Percentiles rank a stretch among this genome's conserved stretches.
These are phyloP conservation scores for Mycosphaerella sp. DNA, from an alignment of 2,329 filamentous ascomycete genomes.

Conservation along the genomic window DNA sequence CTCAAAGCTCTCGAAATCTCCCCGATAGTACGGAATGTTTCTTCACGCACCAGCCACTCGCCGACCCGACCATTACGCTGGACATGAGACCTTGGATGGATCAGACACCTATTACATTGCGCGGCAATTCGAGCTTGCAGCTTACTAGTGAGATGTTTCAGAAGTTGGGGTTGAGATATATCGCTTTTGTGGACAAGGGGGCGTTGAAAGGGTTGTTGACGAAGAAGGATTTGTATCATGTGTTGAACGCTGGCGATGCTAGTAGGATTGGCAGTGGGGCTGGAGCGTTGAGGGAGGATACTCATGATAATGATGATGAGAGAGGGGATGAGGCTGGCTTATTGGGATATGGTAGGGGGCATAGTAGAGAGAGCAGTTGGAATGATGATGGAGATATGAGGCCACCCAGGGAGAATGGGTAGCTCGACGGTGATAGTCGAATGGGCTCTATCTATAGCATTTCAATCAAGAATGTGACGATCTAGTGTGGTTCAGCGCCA, in stretches of 20 bases:
- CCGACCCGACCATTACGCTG: conserved; percentile 69
- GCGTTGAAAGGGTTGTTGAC: conserved; percentile 79
- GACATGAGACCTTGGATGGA: conserved; percentile 98
- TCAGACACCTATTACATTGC: conserved; percentile 89
- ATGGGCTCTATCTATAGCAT: too few relatives aligned
- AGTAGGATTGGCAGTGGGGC: conserved; percentile 28
- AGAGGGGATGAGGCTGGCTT: too few relatives aligned
- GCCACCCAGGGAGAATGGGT: too few relatives aligned
- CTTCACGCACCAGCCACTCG: conserved; percentile 77
- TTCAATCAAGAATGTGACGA: too few relatives aligned
- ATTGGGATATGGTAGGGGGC: too few relatives aligned
- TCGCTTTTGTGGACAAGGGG: conserved; percentile 79
- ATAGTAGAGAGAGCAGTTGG: too few relatives aligned
- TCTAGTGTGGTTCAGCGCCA: too few relatives aligned
- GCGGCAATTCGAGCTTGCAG: conserved; percentile 67
- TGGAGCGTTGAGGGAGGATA: conserved; percentile 35
- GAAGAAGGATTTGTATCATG: conserved; percentile 96
- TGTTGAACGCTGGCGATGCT: conserved; percentile 65
- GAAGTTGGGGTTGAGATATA: conserved; percentile 83
- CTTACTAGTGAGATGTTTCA: conserved; percentile 92
- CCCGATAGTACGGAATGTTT: conserved; percentile 69
- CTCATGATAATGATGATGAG: too few relatives aligned
- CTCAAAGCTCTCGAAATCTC: conserved; percentile 50
- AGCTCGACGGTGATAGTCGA: too few relatives aligned
- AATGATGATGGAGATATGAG: too few relatives aligned